Conservation (phyloP, 441 rosid genomes). For the Populus hybrid region DNA sequence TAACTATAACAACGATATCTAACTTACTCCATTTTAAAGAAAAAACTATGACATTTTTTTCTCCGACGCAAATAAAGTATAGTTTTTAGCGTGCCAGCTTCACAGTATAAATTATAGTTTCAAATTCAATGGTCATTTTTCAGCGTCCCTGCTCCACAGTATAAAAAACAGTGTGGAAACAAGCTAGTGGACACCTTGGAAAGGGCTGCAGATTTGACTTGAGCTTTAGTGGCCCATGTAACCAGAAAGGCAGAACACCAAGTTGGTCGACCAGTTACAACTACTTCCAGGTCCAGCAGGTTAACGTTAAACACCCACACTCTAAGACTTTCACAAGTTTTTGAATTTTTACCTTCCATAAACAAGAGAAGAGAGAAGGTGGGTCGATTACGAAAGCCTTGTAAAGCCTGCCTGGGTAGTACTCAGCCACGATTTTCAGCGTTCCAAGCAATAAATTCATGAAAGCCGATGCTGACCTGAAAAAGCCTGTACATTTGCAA, state of each 20-base stretch:
- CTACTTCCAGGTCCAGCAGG: slow-evolving; percentile 17
- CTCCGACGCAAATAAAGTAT: too few species aligned
- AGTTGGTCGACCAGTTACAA: slow-evolving; percentile 18
- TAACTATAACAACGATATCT: too few species aligned
- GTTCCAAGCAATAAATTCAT: slow-evolving; percentile 67
- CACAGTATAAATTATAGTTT: too few species aligned
- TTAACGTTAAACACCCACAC: not conserved
- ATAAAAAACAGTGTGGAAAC: not conserved
- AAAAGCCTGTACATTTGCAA: slow-evolving; percentile 55
- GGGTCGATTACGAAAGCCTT: slow-evolving; percentile 87
- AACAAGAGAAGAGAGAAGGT: slow-evolving; percentile 77
- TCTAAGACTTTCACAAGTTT: not conserved
- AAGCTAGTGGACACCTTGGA: not conserved
- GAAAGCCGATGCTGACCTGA: slow-evolving; percentile 91
- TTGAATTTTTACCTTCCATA: slow-evolving; percentile 79
- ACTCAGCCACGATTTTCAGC: slow-evolving; percentile 72
- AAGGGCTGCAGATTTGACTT: slow-evolving; percentile 29
- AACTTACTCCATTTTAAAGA: not conserved
- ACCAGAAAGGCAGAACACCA: not conserved
- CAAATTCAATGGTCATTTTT: too few species aligned
- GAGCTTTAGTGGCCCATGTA: not conserved
- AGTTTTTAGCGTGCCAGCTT: too few species aligned
- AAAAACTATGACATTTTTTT: too few species aligned
- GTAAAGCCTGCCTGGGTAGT: slow-evolving; percentile 81
- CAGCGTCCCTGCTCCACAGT: slow-evolving; percentile 15